A percentile compares a stretch with the other conserved stretches of the same genome.
Conservation (phyloP, 2,329 filamentous ascomycete genomes). For the Microcera coccophila region DNA sequence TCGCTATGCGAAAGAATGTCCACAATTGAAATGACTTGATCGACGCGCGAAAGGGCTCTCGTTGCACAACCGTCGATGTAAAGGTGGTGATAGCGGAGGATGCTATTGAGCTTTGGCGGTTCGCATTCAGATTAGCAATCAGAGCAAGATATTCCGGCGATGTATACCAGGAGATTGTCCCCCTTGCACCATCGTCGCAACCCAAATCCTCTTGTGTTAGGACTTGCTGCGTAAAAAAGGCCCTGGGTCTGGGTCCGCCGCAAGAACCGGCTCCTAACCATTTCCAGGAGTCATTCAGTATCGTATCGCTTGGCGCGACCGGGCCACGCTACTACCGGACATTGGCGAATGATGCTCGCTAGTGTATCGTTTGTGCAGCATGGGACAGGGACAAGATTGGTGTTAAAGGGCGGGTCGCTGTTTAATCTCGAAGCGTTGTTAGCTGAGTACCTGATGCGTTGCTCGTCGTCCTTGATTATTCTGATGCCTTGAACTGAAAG, state of each 20-base stretch:
- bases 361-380: no score
- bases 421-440: no score
- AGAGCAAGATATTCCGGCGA: neutral
- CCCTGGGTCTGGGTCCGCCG: neutral
- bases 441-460: no score
- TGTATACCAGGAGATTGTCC: neutral
- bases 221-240: neutral
- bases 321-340: neutral
- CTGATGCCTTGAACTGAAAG: no score
- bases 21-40: neutral
- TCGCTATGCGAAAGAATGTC: neutral
- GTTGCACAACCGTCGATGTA: no score
- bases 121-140: neutral
- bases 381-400: no score
- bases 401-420: no score
- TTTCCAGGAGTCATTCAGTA: neutral
- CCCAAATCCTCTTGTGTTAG: neutral
- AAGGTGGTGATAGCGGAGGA: no score
- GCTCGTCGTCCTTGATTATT: no score
- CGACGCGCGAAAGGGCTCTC: neutral
- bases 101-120: no score
- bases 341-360: no score
- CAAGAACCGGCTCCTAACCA: neutral
- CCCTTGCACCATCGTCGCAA: neutral
- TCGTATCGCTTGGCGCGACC: neutral